Evolutionary conservation across 805 yeast genomes (phyloP).

Genomic region (Sugiyamaella marilandica): DNA sequence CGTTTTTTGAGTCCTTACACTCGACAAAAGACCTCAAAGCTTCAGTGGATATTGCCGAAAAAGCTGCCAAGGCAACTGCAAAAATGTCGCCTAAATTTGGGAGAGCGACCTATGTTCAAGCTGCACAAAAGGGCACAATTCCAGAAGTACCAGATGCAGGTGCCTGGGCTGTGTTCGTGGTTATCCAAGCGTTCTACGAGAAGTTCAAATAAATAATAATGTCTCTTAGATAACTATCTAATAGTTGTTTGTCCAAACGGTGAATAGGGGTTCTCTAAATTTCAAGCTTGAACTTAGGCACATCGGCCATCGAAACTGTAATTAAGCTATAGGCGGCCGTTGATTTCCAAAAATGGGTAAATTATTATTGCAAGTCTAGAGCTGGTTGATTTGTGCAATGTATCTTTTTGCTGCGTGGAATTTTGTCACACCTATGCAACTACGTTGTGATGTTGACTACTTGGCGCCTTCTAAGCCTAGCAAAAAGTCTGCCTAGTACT

Average conservation of each 20-base stretch:
- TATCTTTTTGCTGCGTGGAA: too few relatives aligned
- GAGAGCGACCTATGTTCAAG: conserved; percentile 78
- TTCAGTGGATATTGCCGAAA: conserved; percentile 58
- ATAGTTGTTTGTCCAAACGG: neutral
- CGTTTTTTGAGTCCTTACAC: conserved; percentile 42
- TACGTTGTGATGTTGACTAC: too few relatives aligned
- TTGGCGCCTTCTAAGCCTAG: too few relatives aligned
- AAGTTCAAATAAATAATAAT: neutral
- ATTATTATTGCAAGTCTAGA: too few relatives aligned
- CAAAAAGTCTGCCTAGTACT: too few relatives aligned
- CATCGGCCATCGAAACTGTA: too few relatives aligned
- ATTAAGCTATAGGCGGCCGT: too few relatives aligned
- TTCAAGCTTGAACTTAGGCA: too few relatives aligned
- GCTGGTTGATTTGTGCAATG: too few relatives aligned
- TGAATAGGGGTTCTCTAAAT: neutral
- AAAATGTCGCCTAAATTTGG: conserved; percentile 81
- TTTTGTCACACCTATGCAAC: too few relatives aligned
- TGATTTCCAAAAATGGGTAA: too few relatives aligned
- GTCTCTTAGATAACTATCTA: neutral
- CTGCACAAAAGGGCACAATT: conserved; percentile 48
- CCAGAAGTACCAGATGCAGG: conserved; percentile 79
- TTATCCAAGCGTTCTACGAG: neutral
- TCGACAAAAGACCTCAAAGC: conserved; percentile 47
- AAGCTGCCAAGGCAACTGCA: conserved; percentile 74
- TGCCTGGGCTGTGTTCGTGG: conserved; percentile 43